Base-by-base conservation (phyloP, 805 yeast species). In the Ogataea henricii region DNA sequence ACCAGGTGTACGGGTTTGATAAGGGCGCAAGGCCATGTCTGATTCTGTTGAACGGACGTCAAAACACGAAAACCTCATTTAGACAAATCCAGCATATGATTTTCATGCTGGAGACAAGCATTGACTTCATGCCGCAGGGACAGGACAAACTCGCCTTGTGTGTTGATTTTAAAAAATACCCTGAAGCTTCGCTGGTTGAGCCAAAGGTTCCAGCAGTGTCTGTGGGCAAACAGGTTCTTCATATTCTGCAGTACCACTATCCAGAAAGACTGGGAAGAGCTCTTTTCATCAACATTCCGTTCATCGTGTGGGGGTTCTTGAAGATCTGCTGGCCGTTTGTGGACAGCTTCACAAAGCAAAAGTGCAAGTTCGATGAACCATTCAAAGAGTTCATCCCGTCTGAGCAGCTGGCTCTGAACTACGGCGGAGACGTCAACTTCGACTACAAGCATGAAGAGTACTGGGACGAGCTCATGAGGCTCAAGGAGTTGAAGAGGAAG, bases 261-360 rank as follows among this genome's bases (percentile, higher is more conserved):
- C 99, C 99, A 6, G 99, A 94, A 66, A 80, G 99, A 59, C 76
- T 94, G 50, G 99, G 99, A 21, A 81, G 87, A 62, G 97, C 97
- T 0, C 73, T 91, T 47, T 77, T 94, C 49, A 87, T 95, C 50
- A 92, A 94, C 68, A 89, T 94, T 56, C 98, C 98, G n/a, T 84
- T 92, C 79, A 71, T 90, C 44, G 97, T 92, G 6, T 88, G 96
- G 90, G 83, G 96, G 10, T 94, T 94, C 62, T 73, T 94, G 58
- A 94, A 90, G 71, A 72, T 94, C 52, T 90, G 94, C 55, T 90
- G 89, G 67, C 99, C 99, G 2, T 94, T 94, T 68, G 95, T 94
- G 56, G 99, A 94, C 67, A 97, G 97, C 16, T 73, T 87, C 64
- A 94, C 99, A 2, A 78, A 96, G 51, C 97, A 90, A 68, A 94